Conservation (phyloP, 1,284 basidiomycete species). For the Sphaerobolus stellatus region DNA sequence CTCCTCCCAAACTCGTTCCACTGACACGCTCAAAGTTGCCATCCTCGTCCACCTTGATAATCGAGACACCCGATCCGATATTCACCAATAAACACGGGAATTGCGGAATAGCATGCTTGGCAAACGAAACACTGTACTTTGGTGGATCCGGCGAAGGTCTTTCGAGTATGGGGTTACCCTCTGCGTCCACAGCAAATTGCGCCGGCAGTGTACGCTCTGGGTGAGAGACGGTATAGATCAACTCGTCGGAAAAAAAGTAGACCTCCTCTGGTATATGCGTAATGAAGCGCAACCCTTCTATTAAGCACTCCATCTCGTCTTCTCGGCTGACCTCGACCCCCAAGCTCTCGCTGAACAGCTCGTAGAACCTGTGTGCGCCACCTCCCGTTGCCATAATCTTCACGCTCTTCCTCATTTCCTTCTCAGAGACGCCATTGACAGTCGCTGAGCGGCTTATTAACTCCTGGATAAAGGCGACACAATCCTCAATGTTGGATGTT, state of each 20-base stretch:
- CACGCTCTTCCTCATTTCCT: constrained; percentile 90
- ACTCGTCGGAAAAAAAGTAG: constrained; percentile 98
- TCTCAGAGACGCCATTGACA: constrained; percentile 86
- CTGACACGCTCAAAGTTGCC: constrained; percentile 96
- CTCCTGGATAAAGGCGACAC: constrained; percentile 85
- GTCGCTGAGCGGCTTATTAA: constrained; percentile 86
- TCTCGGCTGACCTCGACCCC: constrained; percentile 86
- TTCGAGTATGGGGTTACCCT: constrained; percentile 61
- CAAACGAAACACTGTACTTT: constrained; percentile 86
- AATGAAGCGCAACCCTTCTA: constrained; percentile 96
- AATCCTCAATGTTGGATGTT: constrained; percentile 84
- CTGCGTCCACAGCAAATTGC: neutral
- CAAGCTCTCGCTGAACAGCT: constrained; percentile 73
- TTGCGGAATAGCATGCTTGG: constrained; percentile 75
- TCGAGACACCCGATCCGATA: constrained; percentile 96
- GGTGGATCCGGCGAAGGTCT: constrained; percentile 93
- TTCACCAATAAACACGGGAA: constrained; percentile 97
- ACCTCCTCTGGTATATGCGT: constrained; percentile 96
- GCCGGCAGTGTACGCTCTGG: constrained; percentile 29
- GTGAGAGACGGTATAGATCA: constrained; percentile 86
- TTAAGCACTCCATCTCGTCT: constrained; percentile 99
- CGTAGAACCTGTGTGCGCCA: constrained; percentile 93
- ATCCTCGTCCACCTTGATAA: constrained; percentile 96
- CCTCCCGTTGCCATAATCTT: constrained; percentile 99
- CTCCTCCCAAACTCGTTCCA: constrained; percentile 97